Percentiles rank a stretch among this genome's conserved stretches.
phyloP scores from a whole-genome alignment of 2,329 filamentous ascomycete genomes.

The Botrytis tulipae region DNA sequence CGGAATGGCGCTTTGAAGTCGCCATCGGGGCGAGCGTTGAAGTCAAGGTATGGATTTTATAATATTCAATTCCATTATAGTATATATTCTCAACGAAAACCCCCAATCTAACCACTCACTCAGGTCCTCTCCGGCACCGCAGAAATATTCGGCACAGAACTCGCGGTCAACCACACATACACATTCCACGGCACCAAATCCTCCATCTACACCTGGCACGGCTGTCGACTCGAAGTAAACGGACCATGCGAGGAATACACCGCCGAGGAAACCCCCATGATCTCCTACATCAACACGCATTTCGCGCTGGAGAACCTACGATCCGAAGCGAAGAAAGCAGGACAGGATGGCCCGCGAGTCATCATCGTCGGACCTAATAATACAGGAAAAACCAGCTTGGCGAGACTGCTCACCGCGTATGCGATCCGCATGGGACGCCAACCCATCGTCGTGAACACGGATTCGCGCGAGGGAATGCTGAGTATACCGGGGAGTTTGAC shows the following conservation, averaged over 20 bases:
- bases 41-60: conserved; percentile 47
- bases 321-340: conserved; percentile 52
- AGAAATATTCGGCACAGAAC: conserved; percentile 92
- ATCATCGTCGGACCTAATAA: conserved; percentile 76
- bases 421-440: conserved; percentile 71
- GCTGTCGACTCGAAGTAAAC: conserved; percentile 78
- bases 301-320: conserved; percentile 77
- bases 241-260: conserved; percentile 58
- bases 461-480: conserved; percentile 77
- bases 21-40: conserved; percentile 52
- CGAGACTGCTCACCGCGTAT: conserved; percentile 75
- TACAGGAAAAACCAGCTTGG: conserved; percentile 79
- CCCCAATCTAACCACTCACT: conserved; percentile 34
- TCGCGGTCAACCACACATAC: conserved; percentile 77
- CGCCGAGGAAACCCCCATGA: conserved; percentile 78
- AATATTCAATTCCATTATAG: neutral
- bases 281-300: conserved; percentile 80
- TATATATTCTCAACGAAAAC: conserved; percentile 10
- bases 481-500: conserved; percentile 78
- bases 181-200: conserved; percentile 78
- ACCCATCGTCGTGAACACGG: conserved; percentile 80
- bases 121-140: conserved; percentile 79
- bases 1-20: conserved; percentile 79
- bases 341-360: conserved; percentile 70
- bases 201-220: conserved; percentile 89